phyloP scores from a whole-genome alignment of 495 filamentous ascomycete genomes.

The Aspergillus saccharolyticus region DNA sequence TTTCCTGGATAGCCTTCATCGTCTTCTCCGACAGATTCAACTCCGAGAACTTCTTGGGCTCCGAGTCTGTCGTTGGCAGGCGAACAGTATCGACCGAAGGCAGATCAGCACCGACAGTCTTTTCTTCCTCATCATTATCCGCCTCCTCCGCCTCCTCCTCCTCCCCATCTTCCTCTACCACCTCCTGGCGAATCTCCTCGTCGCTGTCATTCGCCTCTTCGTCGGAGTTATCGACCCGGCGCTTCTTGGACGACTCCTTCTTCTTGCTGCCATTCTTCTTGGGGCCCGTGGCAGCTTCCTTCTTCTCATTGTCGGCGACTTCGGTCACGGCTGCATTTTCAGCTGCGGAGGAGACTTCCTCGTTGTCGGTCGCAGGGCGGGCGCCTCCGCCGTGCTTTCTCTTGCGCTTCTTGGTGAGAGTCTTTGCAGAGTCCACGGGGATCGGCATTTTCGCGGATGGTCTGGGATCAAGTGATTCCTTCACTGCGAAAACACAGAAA shows the following conservation, averaged over 20 bases:
- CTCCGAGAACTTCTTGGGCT: slow-evolving; percentile 65
- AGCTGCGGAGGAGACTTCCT: slow-evolving; percentile 6
- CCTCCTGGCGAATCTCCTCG: slow-evolving; percentile 21
- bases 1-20: slow-evolving; percentile 78
- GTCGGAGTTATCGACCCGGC: slow-evolving; percentile 30
- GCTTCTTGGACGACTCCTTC: slow-evolving; percentile 32
- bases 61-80: slow-evolving; percentile 50
- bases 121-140: slow-evolving; percentile 13
- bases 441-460: slow-evolving; percentile 26
- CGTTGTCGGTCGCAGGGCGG: slow-evolving; percentile 12
- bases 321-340: slow-evolving; percentile 20
- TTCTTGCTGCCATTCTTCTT: slow-evolving; percentile 12
- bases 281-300: not conserved
- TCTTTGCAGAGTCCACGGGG: slow-evolving; percentile 48
- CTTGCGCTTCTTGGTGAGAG: slow-evolving; percentile 65
- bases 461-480: not conserved
- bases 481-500: not conserved
- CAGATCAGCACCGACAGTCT: slow-evolving; percentile 34
- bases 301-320: slow-evolving; percentile 22
- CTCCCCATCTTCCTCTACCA: slow-evolving; percentile 23
- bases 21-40: slow-evolving; percentile 83
- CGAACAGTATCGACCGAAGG: slow-evolving; percentile 48
- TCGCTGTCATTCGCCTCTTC: slow-evolving; percentile 32
- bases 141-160: slow-evolving; percentile 24
- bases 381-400: slow-evolving; percentile 41